Percentiles rank a stretch among this genome's conserved stretches.
These are phyloP conservation scores for Starmerella tilneyi DNA, from an alignment of 805 yeast genomes.

Conservation along the genomic window DNA sequence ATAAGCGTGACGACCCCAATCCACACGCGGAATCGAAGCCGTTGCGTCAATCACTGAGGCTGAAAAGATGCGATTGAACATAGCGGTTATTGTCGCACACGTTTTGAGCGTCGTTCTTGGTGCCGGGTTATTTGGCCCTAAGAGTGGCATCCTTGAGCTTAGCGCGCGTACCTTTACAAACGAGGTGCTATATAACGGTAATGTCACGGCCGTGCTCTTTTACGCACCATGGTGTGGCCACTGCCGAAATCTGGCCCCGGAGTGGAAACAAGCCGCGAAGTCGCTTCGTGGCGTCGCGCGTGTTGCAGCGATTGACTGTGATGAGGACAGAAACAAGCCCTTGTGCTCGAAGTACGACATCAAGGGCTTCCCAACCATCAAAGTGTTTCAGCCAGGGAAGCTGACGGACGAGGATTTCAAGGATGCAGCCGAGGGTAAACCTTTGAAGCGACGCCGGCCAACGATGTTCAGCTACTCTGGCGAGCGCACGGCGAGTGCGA, in stretches of 20 bases:
- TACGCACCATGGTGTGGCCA: slow-evolving; percentile 99
- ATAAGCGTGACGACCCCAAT: no score
- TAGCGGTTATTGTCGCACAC: neutral
- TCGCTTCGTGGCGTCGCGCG: slow-evolving; percentile 38
- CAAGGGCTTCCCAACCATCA: slow-evolving; percentile 73
- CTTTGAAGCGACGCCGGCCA: slow-evolving; percentile 23
- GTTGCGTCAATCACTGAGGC: no score
- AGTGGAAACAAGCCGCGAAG: slow-evolving; percentile 54
- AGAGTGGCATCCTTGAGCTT: slow-evolving; percentile 22
- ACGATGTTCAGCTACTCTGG: slow-evolving; percentile 28
- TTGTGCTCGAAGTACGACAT: slow-evolving; percentile 59
- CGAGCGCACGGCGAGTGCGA: slow-evolving; percentile 26
- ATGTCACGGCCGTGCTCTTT: slow-evolving; percentile 76
- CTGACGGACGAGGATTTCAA: slow-evolving; percentile 27
- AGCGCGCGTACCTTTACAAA: slow-evolving; percentile 44
- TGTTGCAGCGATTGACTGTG: slow-evolving; percentile 83
- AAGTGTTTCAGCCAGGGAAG: slow-evolving; percentile 78
- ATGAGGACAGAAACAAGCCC: slow-evolving; percentile 51
- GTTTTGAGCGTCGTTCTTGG: neutral
- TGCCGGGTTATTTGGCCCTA: slow-evolving; percentile 14
- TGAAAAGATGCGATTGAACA: neutral
- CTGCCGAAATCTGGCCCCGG: slow-evolving; percentile 69
- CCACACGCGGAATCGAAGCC: no score
- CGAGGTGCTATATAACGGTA: slow-evolving; percentile 58
- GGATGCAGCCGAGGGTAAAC: slow-evolving; percentile 25